Conservation (phyloP, 1,139 yeast species). For the Candida pseudocylindracea region DNA sequence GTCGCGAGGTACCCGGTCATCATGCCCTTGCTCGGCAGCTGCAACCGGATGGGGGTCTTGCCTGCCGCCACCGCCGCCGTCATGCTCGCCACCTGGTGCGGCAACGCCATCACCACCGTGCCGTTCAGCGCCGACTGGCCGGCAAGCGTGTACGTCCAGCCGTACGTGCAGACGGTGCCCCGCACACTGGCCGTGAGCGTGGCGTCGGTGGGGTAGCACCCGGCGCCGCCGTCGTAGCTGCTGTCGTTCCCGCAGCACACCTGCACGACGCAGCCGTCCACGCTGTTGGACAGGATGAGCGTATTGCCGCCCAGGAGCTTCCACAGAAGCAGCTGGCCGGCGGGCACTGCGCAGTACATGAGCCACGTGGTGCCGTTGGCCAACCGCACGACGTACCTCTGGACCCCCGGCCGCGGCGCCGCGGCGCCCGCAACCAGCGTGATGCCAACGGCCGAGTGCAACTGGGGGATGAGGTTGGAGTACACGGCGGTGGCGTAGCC, state of each 20-base stretch:
- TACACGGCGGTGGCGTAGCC: conserved; percentile 2
- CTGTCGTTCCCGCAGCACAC: neutral
- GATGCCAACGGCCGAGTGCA: neutral
- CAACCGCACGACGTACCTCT: neutral
- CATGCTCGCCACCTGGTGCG: conserved; percentile 41
- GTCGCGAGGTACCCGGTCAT: neutral
- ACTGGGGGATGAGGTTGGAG: conserved; percentile 1
- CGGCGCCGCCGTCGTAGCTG: conserved; percentile 33
- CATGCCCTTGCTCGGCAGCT: too few species aligned
- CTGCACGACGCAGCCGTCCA: conserved; percentile 1
- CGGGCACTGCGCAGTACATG: conserved; percentile 1
- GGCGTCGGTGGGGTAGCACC: conserved; percentile 2
- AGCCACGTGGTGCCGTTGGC: neutral
- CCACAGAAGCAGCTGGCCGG: conserved; percentile 1
- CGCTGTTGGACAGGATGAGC: neutral
- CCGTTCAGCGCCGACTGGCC: conserved; percentile 21
- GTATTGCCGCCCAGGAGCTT: neutral
- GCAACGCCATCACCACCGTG: conserved; percentile 26
- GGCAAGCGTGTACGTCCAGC: conserved; percentile 9
- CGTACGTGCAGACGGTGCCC: conserved; percentile 7
- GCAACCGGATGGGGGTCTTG: conserved; percentile 5
- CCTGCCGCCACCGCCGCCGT: conserved; percentile 4
- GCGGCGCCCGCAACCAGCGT: conserved; percentile 3
- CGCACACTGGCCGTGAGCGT: conserved; percentile 1
- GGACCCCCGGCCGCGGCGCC: conserved; percentile 5